Evolutionary conservation across 768 basidiomycete genomes (phyloP).

Genomic region (Phanerodontia chrysosporium): DNA sequence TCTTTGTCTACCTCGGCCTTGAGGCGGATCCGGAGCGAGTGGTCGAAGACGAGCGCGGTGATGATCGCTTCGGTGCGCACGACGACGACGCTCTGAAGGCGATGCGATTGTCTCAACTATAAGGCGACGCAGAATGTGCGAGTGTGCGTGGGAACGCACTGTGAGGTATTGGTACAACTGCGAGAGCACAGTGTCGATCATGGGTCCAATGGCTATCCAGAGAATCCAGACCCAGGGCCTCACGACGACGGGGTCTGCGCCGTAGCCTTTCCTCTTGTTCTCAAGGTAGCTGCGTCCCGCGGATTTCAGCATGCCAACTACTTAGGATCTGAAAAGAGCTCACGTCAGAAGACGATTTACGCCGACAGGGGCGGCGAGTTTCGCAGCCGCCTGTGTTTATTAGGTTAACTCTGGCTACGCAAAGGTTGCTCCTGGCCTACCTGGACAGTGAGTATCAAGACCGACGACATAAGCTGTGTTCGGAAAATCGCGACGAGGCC

Average conservation of each 20-base stretch:
- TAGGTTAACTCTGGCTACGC: too few species aligned
- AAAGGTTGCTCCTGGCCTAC: not conserved
- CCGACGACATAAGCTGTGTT: not conserved
- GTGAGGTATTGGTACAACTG: constrained; percentile 49
- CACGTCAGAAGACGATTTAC: constrained; percentile 37
- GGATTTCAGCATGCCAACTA: not conserved
- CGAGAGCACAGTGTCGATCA: constrained; percentile 36
- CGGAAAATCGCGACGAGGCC: not conserved
- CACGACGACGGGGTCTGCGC: constrained; percentile 34
- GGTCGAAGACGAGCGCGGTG: constrained; percentile 6
- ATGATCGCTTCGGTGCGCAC: constrained; percentile 31
- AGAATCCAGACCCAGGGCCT: constrained; percentile 71
- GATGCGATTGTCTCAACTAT: not conserved
- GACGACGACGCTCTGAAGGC: constrained; percentile 27
- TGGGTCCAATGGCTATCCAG: constrained; percentile 47
- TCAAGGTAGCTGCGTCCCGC: constrained; percentile 51
- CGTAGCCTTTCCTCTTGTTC: constrained; percentile 30
- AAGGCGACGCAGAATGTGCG: not conserved
- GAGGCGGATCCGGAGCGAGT: constrained; percentile 11
- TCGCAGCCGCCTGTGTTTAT: not conserved
- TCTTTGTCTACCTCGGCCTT: constrained; percentile 30
- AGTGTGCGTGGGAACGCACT: constrained; percentile 15
- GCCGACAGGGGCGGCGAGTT: constrained; percentile 20
- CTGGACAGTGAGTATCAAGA: not conserved
- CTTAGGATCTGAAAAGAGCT: constrained; percentile 1